phyloP scores from a whole-genome alignment of 2,329 filamentous ascomycete species.

The Diaporthe vexans region DNA sequence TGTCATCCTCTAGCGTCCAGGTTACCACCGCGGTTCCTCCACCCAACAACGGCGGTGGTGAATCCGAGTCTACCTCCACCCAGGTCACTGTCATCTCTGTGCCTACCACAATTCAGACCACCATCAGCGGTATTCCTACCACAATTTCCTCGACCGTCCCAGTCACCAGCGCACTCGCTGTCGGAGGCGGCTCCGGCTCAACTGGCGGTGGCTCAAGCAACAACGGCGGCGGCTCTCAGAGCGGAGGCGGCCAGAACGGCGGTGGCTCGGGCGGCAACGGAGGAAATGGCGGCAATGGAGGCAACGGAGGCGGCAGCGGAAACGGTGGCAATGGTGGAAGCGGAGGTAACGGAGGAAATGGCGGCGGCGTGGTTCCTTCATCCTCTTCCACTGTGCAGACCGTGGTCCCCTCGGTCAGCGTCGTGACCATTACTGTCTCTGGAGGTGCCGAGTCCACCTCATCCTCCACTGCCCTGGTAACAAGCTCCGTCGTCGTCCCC shows the following conservation, averaged over 20 bases:
- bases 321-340: neutral
- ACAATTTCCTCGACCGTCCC: conserved; percentile 4
- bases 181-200: neutral
- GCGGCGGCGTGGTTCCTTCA: neutral
- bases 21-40: conserved; percentile 15
- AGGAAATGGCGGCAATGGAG: neutral
- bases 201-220: neutral
- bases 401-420: conserved; percentile 21
- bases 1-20: conserved; percentile 21
- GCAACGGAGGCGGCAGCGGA: neutral
- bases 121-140: conserved; percentile 23
- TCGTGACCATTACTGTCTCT: conserved; percentile 24
- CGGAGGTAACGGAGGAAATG: neutral
- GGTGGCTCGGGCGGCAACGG: neutral
- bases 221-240: conserved; percentile 2
- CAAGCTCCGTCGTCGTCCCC: conserved; percentile 28
- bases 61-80: neutral
- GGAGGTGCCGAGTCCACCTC: conserved; percentile 24
- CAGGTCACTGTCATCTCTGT: conserved; percentile 10
- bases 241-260: neutral
- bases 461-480: neutral
- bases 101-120: conserved; percentile 18
- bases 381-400: conserved; percentile 26
- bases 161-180: neutral
- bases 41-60: neutral